Evolutionary conservation across 495 filamentous ascomycete species (phyloP).

Genomic region (Tirmania nivea): DNA sequence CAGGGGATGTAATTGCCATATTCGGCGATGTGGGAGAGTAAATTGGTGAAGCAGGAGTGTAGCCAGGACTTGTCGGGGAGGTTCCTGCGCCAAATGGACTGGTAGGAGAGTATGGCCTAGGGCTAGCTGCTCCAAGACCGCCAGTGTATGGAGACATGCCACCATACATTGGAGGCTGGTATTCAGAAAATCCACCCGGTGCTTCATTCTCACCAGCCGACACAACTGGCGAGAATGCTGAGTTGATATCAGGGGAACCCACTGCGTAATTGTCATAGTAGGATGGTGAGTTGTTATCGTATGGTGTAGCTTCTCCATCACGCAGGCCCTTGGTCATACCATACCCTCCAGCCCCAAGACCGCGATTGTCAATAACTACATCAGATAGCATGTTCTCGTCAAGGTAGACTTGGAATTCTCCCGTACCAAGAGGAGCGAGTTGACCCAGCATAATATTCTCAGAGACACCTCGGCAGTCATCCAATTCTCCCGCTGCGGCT

Average conservation of each 20-base stretch:
- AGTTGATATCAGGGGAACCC: conserved; percentile 55
- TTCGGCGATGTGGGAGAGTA: conserved; percentile 43
- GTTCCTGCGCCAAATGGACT: conserved; percentile 54
- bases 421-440: conserved; percentile 86
- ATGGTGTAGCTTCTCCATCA: conserved; percentile 81
- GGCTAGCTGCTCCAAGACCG: conserved; percentile 33
- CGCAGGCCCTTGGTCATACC: conserved; percentile 53
- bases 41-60: conserved; percentile 49
- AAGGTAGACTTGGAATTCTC: conserved; percentile 75
- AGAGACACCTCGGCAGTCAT: conserved; percentile 92
- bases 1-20: conserved; percentile 36
- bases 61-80: conserved; percentile 55
- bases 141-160: conserved; percentile 17
- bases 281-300: conserved; percentile 78
- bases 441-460: conserved; percentile 98
- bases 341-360: conserved; percentile 37
- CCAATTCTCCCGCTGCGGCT: conserved; percentile 77
- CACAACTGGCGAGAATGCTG: conserved; percentile 76
- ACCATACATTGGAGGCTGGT: conserved; percentile 28
- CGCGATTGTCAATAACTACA: conserved; percentile 72
- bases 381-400: conserved; percentile 91
- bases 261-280: conserved; percentile 40
- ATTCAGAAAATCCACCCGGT: conserved; percentile 50
- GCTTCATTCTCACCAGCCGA: conserved; percentile 44
- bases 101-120: conserved; percentile 42